Percentiles rank a stretch among this genome's conserved stretches.
Evolutionary conservation across 1,284 basidiomycete species (phyloP).

Genomic region (Cutaneotrichosporon sp.): DNA sequence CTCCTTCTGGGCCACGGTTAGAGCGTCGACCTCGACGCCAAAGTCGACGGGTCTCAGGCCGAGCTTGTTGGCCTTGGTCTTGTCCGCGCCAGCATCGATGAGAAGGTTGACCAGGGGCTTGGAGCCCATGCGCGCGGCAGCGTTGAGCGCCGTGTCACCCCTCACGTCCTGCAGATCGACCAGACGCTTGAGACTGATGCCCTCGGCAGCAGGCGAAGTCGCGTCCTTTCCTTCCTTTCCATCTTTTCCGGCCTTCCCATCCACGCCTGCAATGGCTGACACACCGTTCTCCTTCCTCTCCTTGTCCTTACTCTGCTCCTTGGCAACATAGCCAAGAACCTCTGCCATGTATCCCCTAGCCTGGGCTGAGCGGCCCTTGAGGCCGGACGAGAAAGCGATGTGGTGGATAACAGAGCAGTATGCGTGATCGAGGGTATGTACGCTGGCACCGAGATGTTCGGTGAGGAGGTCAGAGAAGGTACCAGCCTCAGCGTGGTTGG

Average conservation of each 20-base stretch:
- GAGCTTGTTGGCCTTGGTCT: constrained; percentile 84
- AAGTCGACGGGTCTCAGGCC: constrained; percentile 90
- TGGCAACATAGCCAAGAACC: constrained; percentile 74
- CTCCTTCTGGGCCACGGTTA: constrained; percentile 61
- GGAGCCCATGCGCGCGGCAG: constrained; percentile 91
- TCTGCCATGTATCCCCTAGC: constrained; percentile 91
- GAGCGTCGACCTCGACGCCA: constrained; percentile 73
- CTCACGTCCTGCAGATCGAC: constrained; percentile 92
- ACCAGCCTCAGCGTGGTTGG: constrained; percentile 72
- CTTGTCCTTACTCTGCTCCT: constrained; percentile 23
- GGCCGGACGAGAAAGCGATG: constrained; percentile 81
- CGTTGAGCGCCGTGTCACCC: constrained; percentile 93
- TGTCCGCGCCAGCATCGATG: constrained; percentile 89
- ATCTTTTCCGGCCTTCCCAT: not conserved
- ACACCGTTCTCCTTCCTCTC: constrained; percentile 2
- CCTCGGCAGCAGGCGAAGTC: constrained; percentile 10
- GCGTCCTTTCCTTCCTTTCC: not conserved
- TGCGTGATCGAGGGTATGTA: constrained; percentile 87
- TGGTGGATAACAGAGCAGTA: constrained; percentile 91
- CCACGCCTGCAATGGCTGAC: not conserved
- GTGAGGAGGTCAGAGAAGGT: constrained; percentile 69
- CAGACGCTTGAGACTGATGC: constrained; percentile 59
- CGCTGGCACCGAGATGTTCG: constrained; percentile 54
- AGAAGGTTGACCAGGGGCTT: constrained; percentile 78
- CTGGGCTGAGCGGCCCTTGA: constrained; percentile 75